These are phyloP conservation scores for Hypoxylon sp. DNA, from an alignment of 2,329 filamentous ascomycete species.

Conservation along the genomic window DNA sequence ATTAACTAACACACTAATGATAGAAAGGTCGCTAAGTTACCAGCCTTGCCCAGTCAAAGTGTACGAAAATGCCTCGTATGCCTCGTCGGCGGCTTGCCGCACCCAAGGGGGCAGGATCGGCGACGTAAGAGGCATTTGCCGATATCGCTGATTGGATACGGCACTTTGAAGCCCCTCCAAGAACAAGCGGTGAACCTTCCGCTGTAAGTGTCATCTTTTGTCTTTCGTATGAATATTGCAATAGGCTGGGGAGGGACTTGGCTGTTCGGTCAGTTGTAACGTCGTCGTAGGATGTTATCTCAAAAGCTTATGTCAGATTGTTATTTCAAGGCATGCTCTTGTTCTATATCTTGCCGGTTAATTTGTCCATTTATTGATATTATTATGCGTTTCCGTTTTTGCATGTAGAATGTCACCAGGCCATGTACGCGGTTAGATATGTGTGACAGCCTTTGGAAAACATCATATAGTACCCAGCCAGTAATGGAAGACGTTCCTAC, in stretches of 20 bases:
- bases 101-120: slow-evolving; percentile 34
- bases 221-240: slow-evolving; percentile 18
- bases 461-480: background rate
- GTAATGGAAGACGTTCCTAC: background rate
- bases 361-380: background rate
- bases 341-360: background rate
- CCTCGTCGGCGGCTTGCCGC: slow-evolving; percentile 10
- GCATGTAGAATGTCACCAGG: background rate
- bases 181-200: slow-evolving; percentile 37
- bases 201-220: slow-evolving; percentile 25
- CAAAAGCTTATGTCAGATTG: slow-evolving; percentile 35
- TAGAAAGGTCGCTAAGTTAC: background rate
- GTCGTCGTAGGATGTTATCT: slow-evolving; percentile 21
- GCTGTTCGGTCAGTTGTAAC: slow-evolving; percentile 16
- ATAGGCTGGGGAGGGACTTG: slow-evolving; percentile 1
- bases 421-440: background rate
- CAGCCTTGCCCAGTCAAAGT: no score
- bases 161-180: slow-evolving; percentile 27
- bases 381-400: background rate
- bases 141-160: slow-evolving; percentile 26
- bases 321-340: slow-evolving; percentile 27
- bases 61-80: slow-evolving; percentile 6
- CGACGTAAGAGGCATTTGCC: slow-evolving; percentile 21
- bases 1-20: slow-evolving; percentile 1
- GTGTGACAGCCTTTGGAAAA: background rate